A percentile compares a stretch with the other conserved stretches of the same genome.
Evolutionary conservation across 1,139 yeast species (phyloP).

Genomic region (Yamadazyma pseudoaaseri): DNA sequence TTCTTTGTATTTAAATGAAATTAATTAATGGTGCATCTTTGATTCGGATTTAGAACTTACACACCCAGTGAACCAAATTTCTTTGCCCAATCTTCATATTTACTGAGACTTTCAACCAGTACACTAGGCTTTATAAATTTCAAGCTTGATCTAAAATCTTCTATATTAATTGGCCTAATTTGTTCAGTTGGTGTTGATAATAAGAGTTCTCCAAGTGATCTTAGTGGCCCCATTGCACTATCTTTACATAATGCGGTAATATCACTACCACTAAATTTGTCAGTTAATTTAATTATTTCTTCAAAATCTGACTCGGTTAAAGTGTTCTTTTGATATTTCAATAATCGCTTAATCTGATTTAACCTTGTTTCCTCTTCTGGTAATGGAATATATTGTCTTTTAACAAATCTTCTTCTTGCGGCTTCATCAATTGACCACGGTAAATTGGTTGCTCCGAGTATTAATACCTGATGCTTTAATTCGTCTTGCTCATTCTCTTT

Average conservation of each 20-base stretch:
- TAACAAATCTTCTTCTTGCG: slow-evolving; percentile 89
- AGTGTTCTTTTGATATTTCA: slow-evolving; percentile 75
- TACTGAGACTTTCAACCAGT: slow-evolving; percentile 72
- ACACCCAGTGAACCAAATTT: slow-evolving; percentile 93
- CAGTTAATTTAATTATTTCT: slow-evolving; percentile 60
- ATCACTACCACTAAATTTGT: slow-evolving; percentile 91
- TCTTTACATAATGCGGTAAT: slow-evolving; percentile 95
- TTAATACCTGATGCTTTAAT: slow-evolving; percentile 63
- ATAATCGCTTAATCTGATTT: slow-evolving; percentile 67
- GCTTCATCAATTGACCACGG: slow-evolving; percentile 99
- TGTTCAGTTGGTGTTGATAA: slow-evolving; percentile 82
- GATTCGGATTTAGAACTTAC: too few species aligned
- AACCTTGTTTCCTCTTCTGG: slow-evolving; percentile 85
- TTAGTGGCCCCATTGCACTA: slow-evolving; percentile 96
- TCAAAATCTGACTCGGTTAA: slow-evolving; percentile 63
- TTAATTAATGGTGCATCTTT: too few species aligned
- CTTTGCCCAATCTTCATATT: slow-evolving; percentile 85
- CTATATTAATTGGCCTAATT: slow-evolving; percentile 74
- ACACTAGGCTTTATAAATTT: slow-evolving; percentile 91
- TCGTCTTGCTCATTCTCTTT: slow-evolving; percentile 55
- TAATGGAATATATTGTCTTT: slow-evolving; percentile 90
- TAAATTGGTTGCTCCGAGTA: slow-evolving; percentile 91
- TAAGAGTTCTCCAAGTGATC: slow-evolving; percentile 86
- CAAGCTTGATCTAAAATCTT: slow-evolving; percentile 77
- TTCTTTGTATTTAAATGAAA: too few species aligned